Percentiles rank a stretch among this genome's conserved stretches.
Evolutionary conservation across 441 rosid genomes (phyloP).

Genomic region (Eruca vesicaria): DNA sequence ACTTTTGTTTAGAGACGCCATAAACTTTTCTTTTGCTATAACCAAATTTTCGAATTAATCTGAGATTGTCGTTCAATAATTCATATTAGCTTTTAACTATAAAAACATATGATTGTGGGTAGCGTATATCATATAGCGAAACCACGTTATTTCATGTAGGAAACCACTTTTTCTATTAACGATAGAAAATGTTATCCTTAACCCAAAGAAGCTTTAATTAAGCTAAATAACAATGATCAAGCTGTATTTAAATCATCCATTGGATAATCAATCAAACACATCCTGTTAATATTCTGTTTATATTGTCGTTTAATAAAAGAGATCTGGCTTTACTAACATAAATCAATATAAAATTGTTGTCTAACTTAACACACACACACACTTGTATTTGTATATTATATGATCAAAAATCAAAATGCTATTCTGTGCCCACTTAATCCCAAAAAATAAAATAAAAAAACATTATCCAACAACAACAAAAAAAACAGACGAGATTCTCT

Average conservation of each 20-base stretch:
- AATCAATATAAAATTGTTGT: too few relatives aligned
- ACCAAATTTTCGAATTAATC: background rate
- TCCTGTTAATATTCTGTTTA: background rate
- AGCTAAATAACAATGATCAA: background rate
- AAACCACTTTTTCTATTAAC: background rate
- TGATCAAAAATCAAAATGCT: background rate
- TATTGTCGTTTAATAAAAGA: background rate
- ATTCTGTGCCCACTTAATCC: conserved; percentile 12
- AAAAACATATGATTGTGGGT: too few relatives aligned
- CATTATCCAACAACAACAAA: too few relatives aligned
- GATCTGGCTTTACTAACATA: background rate
- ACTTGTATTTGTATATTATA: background rate
- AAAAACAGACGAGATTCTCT: too few relatives aligned
- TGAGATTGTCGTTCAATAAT: background rate
- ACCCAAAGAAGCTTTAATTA: background rate
- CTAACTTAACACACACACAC: too few relatives aligned
- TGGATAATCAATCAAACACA: background rate
- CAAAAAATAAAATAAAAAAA: too few relatives aligned
- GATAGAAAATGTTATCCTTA: background rate
- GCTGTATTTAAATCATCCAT: background rate
- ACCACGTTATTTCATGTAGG: too few relatives aligned
- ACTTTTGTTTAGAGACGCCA: conserved; percentile 11
- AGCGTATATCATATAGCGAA: too few relatives aligned
- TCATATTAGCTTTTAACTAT: too few relatives aligned
- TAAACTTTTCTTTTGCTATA: background rate